Evolutionary conservation across 805 yeast genomes (phyloP).

Genomic region (Candida nanaspora): DNA sequence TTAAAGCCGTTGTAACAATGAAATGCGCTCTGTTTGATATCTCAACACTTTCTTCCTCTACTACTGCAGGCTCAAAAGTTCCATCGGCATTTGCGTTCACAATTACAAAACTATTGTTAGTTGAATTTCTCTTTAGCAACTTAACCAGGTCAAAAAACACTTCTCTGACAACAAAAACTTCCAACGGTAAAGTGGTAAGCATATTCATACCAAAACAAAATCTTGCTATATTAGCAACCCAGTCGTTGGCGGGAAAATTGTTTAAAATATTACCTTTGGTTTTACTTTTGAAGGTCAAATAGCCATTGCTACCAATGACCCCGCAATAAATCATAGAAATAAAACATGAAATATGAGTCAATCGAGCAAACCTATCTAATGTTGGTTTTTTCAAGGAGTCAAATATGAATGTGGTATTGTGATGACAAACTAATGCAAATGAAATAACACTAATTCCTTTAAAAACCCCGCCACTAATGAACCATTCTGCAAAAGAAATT

Average conservation of each 20-base stretch:
- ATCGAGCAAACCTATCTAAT: slow-evolving; percentile 59
- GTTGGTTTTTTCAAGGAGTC: slow-evolving; percentile 77
- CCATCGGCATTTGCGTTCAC: slow-evolving; percentile 6
- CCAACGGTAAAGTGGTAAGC: slow-evolving; percentile 89
- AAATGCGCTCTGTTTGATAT: slow-evolving; percentile 44
- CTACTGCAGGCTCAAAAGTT: slow-evolving; percentile 1
- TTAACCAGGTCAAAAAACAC: slow-evolving; percentile 61
- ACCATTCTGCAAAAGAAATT: slow-evolving; percentile 35
- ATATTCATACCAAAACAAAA: slow-evolving; percentile 87
- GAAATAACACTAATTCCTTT: slow-evolving; percentile 94
- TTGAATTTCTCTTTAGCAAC: slow-evolving; percentile 2
- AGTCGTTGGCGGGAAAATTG: slow-evolving; percentile 73
- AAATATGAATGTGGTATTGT: slow-evolving; percentile 84
- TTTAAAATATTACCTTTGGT: slow-evolving; percentile 86
- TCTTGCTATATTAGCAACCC: slow-evolving; percentile 76
- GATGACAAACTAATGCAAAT: slow-evolving; percentile 94
- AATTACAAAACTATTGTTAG: neutral
- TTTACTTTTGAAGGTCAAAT: slow-evolving; percentile 61
- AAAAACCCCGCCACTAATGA: slow-evolving; percentile 60
- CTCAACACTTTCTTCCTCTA: slow-evolving; percentile 12
- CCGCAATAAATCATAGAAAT: slow-evolving; percentile 76
- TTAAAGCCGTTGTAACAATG: slow-evolving; percentile 56
- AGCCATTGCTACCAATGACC: slow-evolving; percentile 74
- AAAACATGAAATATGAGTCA: slow-evolving; percentile 79
- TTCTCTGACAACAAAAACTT: slow-evolving; percentile 84